Base-by-base conservation (phyloP, 345 rosid species). In the Bruguiera sexangula region DNA sequence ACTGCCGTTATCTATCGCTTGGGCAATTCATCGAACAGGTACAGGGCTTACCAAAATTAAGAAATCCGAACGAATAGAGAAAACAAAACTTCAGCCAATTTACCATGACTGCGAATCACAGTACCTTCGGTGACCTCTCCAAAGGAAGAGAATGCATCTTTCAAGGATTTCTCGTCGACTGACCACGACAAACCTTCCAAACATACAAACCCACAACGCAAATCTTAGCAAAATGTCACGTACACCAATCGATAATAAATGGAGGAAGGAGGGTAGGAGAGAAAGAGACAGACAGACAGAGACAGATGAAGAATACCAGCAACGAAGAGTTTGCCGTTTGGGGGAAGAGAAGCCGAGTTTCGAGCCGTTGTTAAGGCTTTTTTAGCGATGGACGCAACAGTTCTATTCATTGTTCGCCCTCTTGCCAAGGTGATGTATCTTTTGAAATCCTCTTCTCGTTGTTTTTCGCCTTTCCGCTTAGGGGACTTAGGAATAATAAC, bases 111-210 rank as follows among this genome's bases (percentile, higher is more conserved):
- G 4, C 19, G 50, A 43, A 21, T 56, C 15, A 56, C 5, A 18
- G 34, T 73, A 86, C 96, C 95, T 85, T 92, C 89, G 19, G 81
- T 29, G 36, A 88, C 84, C 31, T 82, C 81, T 9, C 98, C 96
- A 26, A 81, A 92, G 31, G 87, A 83, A 63, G 91, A 85, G 87
- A 90, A 92, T 27, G 96, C 90, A 54, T 90, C 91, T 78, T 80
- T 81, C 58, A 93, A 79, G 18, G 95, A 87, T 78, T 85, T 86
- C 79, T 93, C 96, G 46, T 90, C 90, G 26, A 88, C 90, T 5
- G 91, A 85, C 89, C 85, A 85, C 0, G 98, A 92, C 73, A 90
- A 75, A 21, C 98, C 98, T 92, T 71, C 75, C 66, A 64, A 11
- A 15, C 8, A 57, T 58, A 72, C 43, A 53, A 60, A 69, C 4